Conservation (phyloP, 2,329 filamentous ascomycete species). For the Phialophora verrucosa region DNA sequence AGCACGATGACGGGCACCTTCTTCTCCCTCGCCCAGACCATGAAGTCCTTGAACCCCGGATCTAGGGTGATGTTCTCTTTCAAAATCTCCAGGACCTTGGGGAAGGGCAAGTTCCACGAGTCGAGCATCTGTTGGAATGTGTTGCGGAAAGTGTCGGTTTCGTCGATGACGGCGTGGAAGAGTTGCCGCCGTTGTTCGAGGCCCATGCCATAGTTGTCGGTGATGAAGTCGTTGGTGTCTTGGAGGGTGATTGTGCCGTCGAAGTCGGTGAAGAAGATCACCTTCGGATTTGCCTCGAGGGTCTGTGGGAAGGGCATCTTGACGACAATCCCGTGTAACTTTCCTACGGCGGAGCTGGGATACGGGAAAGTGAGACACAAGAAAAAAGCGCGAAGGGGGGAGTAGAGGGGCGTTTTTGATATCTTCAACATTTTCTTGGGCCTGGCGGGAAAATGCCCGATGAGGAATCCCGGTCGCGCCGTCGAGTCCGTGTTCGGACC, state of each 20-base stretch:
- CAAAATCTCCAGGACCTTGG: constrained; percentile 79
- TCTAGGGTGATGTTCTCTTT: constrained; percentile 85
- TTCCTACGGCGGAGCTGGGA: neutral
- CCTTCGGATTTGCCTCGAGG: constrained; percentile 69
- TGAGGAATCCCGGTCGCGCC: constrained; percentile 11
- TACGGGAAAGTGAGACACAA: neutral
- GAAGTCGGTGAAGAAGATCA: constrained; percentile 99
- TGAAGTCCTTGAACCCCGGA: constrained; percentile 86
- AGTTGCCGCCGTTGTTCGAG: constrained; percentile 69
- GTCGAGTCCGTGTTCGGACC: neutral
- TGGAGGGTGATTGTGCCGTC: constrained; percentile 90
- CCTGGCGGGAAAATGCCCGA: constrained; percentile 15
- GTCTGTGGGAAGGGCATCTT: constrained; percentile 39
- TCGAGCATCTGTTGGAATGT: constrained; percentile 92
- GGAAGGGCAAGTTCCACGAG: constrained; percentile 78
- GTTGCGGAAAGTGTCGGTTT: constrained; percentile 59
- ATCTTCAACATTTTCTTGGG: constrained; percentile 7
- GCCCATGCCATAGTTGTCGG: constrained; percentile 90
- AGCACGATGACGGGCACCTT: constrained; percentile 92
- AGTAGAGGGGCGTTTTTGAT: neutral
- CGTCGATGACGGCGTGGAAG: constrained; percentile 77
- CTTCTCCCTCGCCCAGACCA: constrained; percentile 77
- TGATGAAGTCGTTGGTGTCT: constrained; percentile 74
- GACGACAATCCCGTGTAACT: neutral
- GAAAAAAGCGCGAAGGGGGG: neutral